These are phyloP conservation scores for Aurantiochytrium sp. DNA, from an alignment of 108 stramenopile genomes.

Conservation along the genomic window DNA sequence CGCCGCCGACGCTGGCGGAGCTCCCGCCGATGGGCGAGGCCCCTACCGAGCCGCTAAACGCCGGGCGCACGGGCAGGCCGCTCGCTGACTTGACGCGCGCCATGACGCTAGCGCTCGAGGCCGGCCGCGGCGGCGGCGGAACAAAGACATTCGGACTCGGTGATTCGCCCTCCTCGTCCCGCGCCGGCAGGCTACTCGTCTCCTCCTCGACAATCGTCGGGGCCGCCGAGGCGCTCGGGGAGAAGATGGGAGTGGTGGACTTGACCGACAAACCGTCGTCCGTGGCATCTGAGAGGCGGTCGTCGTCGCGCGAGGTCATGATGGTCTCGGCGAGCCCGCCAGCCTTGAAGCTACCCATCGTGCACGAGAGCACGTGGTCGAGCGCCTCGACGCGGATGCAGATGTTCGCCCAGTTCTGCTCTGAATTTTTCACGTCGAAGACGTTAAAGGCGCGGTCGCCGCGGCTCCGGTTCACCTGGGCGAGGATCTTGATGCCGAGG, in stretches of 20 bases:
- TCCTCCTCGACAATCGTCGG: background rate
- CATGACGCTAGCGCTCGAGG: background rate
- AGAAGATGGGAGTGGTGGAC: background rate
- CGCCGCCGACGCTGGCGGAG: background rate
- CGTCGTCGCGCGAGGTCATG: background rate
- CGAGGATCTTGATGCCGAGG: slow-evolving; percentile 8
- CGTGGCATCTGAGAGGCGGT: background rate
- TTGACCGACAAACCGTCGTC: background rate
- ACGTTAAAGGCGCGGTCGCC: slow-evolving; percentile 11
- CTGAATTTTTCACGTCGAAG: background rate
- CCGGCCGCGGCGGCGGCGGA: background rate
- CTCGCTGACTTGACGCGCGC: background rate
- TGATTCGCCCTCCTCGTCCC: background rate
- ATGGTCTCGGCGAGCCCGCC: background rate
- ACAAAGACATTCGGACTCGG: background rate
- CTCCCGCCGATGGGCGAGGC: background rate
- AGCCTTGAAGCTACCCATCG: background rate
- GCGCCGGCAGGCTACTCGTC: background rate
- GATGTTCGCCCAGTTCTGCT: background rate
- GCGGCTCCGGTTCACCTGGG: slow-evolving; percentile 12
- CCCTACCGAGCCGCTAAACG: background rate
- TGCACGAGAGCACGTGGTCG: background rate
- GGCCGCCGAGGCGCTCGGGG: background rate
- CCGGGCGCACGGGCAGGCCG: background rate
- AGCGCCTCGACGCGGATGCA: background rate